Percentiles rank a stretch among this genome's conserved stretches.
Conservation (phyloP, 495 filamentous ascomycete genomes). For the Trichoderma orchidacearum region DNA sequence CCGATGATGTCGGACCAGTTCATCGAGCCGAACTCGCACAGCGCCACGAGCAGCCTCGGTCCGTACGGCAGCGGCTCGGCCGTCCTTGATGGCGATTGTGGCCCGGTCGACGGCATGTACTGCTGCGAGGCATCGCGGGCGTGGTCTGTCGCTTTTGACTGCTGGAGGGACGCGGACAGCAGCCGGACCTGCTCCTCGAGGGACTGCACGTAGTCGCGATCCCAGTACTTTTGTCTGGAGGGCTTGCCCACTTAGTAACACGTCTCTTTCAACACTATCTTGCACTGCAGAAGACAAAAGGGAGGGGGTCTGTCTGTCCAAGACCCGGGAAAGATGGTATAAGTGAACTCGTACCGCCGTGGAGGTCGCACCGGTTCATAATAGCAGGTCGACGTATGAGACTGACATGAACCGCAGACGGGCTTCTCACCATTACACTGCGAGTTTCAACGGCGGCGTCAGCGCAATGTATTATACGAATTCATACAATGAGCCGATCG, state of each 20-base stretch:
- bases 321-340: neutral
- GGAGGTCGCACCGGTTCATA: neutral
- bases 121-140: neutral
- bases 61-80: neutral
- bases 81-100: neutral
- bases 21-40: neutral
- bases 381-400: neutral
- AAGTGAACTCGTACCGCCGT: neutral
- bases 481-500: neutral
- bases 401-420: neutral
- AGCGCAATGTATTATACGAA: neutral
- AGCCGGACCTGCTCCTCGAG: conserved; percentile 1
- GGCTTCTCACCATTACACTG: conserved; percentile 1
- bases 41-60: neutral
- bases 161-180: neutral
- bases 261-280: neutral
- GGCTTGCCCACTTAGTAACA: neutral
- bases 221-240: conserved; percentile 1
- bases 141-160: neutral
- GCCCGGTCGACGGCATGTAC: neutral
- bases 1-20: neutral
- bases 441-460: neutral
- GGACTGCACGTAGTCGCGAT: conserved; percentile 1
- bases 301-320: too few relatives aligned
- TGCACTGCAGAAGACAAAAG: neutral